phyloP scores from a whole-genome alignment of 2,329 filamentous ascomycete genomes.

The Colletotrichum limetticola region DNA sequence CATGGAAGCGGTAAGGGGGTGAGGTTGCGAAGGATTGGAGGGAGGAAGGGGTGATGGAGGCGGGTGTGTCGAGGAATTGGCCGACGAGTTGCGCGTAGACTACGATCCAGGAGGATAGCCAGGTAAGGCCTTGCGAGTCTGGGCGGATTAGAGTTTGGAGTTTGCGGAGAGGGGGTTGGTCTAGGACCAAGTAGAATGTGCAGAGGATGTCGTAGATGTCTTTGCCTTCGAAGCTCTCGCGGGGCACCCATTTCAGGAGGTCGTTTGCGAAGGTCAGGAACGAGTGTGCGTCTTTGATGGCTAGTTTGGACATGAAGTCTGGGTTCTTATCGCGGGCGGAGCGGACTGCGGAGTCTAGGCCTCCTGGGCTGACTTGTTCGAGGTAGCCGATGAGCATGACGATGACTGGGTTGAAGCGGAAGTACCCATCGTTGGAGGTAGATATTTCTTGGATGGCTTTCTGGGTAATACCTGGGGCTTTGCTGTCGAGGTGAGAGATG shows the following conservation, averaged over 20 bases:
- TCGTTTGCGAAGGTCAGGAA: constrained; percentile 43
- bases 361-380: constrained; percentile 11
- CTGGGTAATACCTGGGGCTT: background rate
- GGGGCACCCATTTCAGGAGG: constrained; percentile 49
- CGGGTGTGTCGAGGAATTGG: constrained; percentile 44
- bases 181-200: constrained; percentile 53
- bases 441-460: background rate
- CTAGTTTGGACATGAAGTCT: constrained; percentile 38
- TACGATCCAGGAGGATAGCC: constrained; percentile 51
- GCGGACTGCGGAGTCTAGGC: constrained; percentile 33
- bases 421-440: constrained; percentile 3
- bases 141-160: constrained; percentile 41
- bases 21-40: constrained; percentile 46
- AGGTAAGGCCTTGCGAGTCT: constrained; percentile 40
- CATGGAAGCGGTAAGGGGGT: constrained; percentile 43
- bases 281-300: constrained; percentile 34
- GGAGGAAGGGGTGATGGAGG: constrained; percentile 44
- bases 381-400: constrained; percentile 36
- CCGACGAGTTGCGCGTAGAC: constrained; percentile 48
- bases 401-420: constrained; percentile 39
- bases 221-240: constrained; percentile 45
- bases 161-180: constrained; percentile 43
- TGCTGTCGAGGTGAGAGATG: background rate
- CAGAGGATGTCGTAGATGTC: constrained; percentile 50
- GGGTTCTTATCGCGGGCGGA: constrained; percentile 35